phyloP scores from a whole-genome alignment of 495 filamentous ascomycete species.

The Lasiosphaeria miniovina region DNA sequence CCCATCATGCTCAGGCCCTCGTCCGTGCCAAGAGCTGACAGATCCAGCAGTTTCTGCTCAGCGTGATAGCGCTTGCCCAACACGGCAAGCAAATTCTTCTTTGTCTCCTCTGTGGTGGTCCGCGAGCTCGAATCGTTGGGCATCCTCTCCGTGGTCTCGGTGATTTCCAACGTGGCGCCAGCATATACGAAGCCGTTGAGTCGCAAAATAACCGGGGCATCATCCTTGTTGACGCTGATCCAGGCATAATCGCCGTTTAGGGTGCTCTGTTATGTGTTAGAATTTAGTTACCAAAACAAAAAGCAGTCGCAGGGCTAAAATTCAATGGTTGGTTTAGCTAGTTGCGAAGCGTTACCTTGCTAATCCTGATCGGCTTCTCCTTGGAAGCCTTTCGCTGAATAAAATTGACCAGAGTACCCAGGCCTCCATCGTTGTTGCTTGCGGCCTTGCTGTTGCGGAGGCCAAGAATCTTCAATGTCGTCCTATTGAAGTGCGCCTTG shows the following conservation, averaged over 20 bases:
- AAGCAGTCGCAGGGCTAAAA: not conserved
- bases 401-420: conserved; percentile 68
- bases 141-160: conserved; percentile 31
- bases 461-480: conserved; percentile 59
- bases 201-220: conserved; percentile 57
- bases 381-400: conserved; percentile 74
- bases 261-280: conserved; percentile 72
- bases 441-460: conserved; percentile 75
- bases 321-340: not conserved
- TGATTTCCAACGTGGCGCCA: conserved; percentile 55
- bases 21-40: conserved; percentile 72
- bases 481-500: conserved; percentile 28
- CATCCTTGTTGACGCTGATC: conserved; percentile 61
- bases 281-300: conserved; percentile 33
- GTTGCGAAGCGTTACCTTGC: conserved; percentile 69
- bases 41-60: conserved; percentile 68
- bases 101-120: conserved; percentile 42
- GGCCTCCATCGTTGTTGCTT: conserved; percentile 65
- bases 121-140: conserved; percentile 22
- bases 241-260: conserved; percentile 67
- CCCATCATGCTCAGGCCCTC: conserved; percentile 64
- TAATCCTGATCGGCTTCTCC: conserved; percentile 63
- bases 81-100: conserved; percentile 48
- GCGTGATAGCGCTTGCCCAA: conserved; percentile 70
- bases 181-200: conserved; percentile 65